phyloP scores from a whole-genome alignment of 2,329 filamentous ascomycete genomes.

The Verticillium tricorpus region DNA sequence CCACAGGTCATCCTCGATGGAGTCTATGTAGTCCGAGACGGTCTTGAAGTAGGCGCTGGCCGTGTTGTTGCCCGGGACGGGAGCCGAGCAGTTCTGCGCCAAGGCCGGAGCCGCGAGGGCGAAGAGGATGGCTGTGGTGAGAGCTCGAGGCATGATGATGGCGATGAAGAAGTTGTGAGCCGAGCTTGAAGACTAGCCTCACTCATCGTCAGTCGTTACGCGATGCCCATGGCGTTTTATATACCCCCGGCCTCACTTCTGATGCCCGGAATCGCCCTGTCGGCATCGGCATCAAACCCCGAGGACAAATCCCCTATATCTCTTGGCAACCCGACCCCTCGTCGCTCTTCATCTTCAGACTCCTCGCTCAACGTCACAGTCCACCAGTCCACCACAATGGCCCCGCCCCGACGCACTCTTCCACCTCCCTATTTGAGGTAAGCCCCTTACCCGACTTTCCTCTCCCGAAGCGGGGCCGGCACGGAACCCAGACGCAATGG shows the following conservation, averaged over 20 bases:
- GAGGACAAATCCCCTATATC: neutral
- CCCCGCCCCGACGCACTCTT: neutral
- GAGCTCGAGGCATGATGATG: neutral
- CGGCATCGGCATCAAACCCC: neutral
- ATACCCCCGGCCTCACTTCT: neutral
- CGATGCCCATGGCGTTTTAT: neutral
- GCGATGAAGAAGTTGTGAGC: neutral
- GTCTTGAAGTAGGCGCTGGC: slow-evolving; percentile 5
- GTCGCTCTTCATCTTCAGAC: neutral
- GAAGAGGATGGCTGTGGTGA: neutral
- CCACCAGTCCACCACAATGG: neutral
- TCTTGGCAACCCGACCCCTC: neutral
- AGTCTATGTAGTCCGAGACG: slow-evolving; percentile 14
- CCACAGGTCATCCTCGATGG: slow-evolving; percentile 22
- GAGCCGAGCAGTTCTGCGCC: neutral
- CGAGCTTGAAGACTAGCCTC: neutral
- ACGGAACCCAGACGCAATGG: neutral
- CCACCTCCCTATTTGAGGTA: neutral
- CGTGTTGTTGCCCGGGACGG: neutral
- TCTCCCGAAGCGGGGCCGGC: neutral
- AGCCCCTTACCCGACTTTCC: neutral
- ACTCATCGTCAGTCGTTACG: neutral
- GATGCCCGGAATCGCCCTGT: neutral
- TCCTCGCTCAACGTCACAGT: neutral
- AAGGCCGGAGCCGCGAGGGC: neutral